Percentiles rank a stretch among this genome's conserved stretches.
Conservation (phyloP, 2,329 filamentous ascomycete genomes). For the Cladosporium sphaerospermum region DNA sequence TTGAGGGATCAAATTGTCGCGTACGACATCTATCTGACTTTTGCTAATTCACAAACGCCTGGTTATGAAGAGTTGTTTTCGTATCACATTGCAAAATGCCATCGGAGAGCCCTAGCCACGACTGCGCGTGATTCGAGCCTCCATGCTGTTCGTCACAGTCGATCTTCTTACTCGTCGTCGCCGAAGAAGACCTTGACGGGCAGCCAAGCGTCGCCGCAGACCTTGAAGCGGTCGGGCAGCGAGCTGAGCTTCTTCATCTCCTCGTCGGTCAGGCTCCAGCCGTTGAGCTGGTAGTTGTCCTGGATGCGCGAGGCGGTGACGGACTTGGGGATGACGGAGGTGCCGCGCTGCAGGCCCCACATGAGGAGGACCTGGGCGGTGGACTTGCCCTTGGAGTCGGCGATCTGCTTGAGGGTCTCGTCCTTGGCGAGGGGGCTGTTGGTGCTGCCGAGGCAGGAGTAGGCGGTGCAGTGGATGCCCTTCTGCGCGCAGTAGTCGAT, state of each 20-base stretch:
- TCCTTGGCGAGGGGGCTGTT: slow-evolving; percentile 41
- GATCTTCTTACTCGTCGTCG: slow-evolving; percentile 60
- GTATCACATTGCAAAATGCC: too few species aligned
- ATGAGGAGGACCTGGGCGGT: slow-evolving; percentile 42
- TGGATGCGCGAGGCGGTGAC: slow-evolving; percentile 58
- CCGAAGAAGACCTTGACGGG: slow-evolving; percentile 77
- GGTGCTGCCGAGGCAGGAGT: slow-evolving; percentile 42
- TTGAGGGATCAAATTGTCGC: too few species aligned
- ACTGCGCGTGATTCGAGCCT: too few species aligned
- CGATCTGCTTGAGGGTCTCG: slow-evolving; percentile 35
- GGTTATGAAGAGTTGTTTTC: too few species aligned
- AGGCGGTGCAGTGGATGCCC: slow-evolving; percentile 49
- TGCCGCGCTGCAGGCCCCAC: slow-evolving; percentile 45
- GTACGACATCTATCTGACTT: too few species aligned
- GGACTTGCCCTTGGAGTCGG: slow-evolving; percentile 37
- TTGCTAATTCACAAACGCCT: too few species aligned
- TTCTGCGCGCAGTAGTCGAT: slow-evolving; percentile 45
- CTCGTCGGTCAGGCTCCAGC: slow-evolving; percentile 65
- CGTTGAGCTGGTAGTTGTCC: slow-evolving; percentile 67
- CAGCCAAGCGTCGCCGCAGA: slow-evolving; percentile 68
- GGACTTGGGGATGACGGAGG: slow-evolving; percentile 48
- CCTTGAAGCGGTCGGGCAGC: slow-evolving; percentile 73
- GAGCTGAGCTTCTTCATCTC: slow-evolving; percentile 64
- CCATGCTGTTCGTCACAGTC: too few species aligned
- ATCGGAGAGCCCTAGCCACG: too few species aligned